A percentile compares a stretch with the other conserved stretches of the same genome.
Conservation (phyloP, 768 basidiomycete genomes). For the Trametes cinnabarina region DNA sequence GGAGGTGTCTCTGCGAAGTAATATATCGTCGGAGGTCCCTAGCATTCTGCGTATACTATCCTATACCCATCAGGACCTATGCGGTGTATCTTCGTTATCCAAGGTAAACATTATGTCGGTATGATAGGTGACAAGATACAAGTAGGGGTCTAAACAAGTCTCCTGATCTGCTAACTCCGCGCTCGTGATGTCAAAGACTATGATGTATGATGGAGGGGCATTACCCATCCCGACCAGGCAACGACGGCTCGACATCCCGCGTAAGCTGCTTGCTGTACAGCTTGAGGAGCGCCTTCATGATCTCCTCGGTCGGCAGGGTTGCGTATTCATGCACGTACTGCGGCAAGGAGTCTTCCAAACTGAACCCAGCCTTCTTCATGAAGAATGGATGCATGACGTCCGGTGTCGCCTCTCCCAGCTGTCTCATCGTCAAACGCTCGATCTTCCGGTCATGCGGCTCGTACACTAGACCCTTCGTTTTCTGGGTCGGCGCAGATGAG, state of each 20-base stretch:
- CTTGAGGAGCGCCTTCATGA: conserved; percentile 76
- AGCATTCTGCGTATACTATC: neutral
- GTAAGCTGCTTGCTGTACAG: conserved; percentile 72
- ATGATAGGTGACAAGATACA: neutral
- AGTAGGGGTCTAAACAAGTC: no score
- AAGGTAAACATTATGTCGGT: neutral
- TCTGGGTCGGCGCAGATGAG: conserved; percentile 17
- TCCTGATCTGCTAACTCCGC: no score
- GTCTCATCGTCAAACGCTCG: conserved; percentile 79
- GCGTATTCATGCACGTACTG: conserved; percentile 88
- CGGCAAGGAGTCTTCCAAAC: conserved; percentile 78
- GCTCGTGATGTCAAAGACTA: no score
- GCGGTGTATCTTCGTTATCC: neutral
- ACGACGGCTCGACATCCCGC: neutral
- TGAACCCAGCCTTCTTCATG: conserved; percentile 82
- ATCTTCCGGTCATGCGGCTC: conserved; percentile 59
- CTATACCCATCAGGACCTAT: no score
- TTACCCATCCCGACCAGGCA: neutral
- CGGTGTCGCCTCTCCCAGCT: conserved; percentile 85
- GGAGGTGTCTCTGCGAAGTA: conserved; percentile 26
- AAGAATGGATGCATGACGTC: conserved; percentile 88
- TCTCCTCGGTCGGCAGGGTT: conserved; percentile 76
- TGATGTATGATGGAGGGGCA: neutral
- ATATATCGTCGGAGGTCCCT: neutral
- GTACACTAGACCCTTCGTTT: conserved; percentile 44